phyloP scores from a whole-genome alignment of 2,329 filamentous ascomycete genomes.

The Ceratocystis ficicola region DNA sequence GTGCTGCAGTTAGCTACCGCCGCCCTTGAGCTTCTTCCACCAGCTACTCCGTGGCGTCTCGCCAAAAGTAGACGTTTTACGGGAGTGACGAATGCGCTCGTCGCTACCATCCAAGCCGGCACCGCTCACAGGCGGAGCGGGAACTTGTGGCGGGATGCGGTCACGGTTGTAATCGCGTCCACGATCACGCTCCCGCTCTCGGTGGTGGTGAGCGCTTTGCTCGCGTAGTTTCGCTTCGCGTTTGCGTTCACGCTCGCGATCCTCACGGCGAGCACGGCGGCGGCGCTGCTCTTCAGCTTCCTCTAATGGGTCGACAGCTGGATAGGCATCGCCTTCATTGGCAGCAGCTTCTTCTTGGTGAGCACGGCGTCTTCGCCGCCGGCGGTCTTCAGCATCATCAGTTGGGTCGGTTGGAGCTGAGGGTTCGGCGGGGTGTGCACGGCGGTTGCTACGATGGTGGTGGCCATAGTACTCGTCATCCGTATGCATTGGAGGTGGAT shows the following conservation, averaged over 20 bases:
- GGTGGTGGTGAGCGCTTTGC: constrained; percentile 5
- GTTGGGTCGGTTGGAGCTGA: constrained; percentile 24
- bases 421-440: background rate
- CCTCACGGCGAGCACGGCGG: constrained; percentile 36
- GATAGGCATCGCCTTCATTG: constrained; percentile 34
- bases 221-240: constrained; percentile 6
- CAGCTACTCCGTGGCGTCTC: constrained; percentile 42
- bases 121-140: constrained; percentile 23
- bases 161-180: constrained; percentile 28
- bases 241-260: constrained; percentile 29
- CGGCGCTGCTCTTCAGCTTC: constrained; percentile 36
- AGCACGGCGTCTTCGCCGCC: constrained; percentile 23
- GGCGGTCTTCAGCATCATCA: constrained; percentile 10
- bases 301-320: constrained; percentile 15
- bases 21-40: constrained; percentile 46
- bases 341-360: constrained; percentile 30
- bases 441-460: constrained; percentile 31
- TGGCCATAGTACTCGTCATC: constrained; percentile 36
- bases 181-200: constrained; percentile 3
- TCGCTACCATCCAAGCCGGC: constrained; percentile 35
- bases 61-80: constrained; percentile 32
- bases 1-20: constrained; percentile 22
- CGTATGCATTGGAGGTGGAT: constrained; percentile 24
- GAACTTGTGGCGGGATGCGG: constrained; percentile 24
- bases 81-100: constrained; percentile 32